These are phyloP conservation scores for Zymoseptoria brevis DNA, from an alignment of 2,329 filamentous ascomycete genomes.

Conservation along the genomic window DNA sequence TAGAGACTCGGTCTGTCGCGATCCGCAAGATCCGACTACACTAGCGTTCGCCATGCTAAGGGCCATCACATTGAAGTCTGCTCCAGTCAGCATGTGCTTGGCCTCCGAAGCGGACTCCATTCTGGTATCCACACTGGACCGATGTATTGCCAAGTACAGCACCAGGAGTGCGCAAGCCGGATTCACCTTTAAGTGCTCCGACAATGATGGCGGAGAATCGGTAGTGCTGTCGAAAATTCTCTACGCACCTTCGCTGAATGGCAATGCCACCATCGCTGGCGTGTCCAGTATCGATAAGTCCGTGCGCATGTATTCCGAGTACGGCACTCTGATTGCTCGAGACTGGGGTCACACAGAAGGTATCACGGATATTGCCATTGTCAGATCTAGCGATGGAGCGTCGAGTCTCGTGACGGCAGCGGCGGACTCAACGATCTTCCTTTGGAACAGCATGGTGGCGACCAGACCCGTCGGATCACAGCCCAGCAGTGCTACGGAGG, in stretches of 20 bases:
- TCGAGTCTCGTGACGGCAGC: slow-evolving; percentile 36
- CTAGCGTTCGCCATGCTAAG: slow-evolving; percentile 70
- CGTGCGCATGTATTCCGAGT: slow-evolving; percentile 78
- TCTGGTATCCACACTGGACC: slow-evolving; percentile 54
- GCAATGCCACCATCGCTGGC: slow-evolving; percentile 66
- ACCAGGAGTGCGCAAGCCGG: slow-evolving; percentile 57
- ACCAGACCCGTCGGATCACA: slow-evolving; percentile 5
- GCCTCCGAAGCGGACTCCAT: slow-evolving; percentile 52
- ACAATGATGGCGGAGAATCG: slow-evolving; percentile 70
- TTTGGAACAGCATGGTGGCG: slow-evolving; percentile 34
- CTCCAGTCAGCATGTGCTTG: slow-evolving; percentile 75
- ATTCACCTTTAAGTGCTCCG: slow-evolving; percentile 71
- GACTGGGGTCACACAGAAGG: slow-evolving; percentile 96
- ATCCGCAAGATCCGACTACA: slow-evolving; percentile 49
- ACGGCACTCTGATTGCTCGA: slow-evolving; percentile 68
- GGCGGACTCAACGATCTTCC: slow-evolving; percentile 44
- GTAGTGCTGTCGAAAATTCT: slow-evolving; percentile 75
- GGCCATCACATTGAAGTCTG: slow-evolving; percentile 75
- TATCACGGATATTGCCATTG: slow-evolving; percentile 72
- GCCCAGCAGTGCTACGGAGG: slow-evolving; percentile 7
- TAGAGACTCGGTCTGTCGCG: slow-evolving; percentile 65
- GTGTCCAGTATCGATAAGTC: slow-evolving; percentile 94
- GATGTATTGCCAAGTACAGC: slow-evolving; percentile 49
- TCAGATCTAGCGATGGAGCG: slow-evolving; percentile 39
- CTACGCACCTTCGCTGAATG: slow-evolving; percentile 48